Conservation (phyloP, 345 rosid species). For the Heritiera littoralis region DNA sequence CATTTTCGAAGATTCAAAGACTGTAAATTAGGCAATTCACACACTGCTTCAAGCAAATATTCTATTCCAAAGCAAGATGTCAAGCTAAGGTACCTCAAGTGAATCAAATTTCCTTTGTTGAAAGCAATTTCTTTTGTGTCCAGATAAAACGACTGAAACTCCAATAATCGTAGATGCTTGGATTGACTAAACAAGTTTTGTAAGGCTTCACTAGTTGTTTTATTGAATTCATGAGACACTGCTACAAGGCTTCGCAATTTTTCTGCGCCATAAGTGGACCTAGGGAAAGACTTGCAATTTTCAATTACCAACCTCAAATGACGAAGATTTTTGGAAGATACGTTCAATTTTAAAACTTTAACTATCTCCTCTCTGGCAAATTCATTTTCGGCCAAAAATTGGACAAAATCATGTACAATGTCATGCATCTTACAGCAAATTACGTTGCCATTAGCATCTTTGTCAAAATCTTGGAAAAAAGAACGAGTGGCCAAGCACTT, state of each 20-base stretch:
- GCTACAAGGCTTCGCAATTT: not conserved
- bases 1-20: not conserved
- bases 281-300: not conserved
- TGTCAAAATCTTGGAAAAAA: constrained; percentile 8
- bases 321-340: not conserved
- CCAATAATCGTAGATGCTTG: not conserved
- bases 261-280: not conserved
- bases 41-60: not conserved
- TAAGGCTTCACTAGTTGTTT: not conserved
- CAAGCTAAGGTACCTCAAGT: not conserved
- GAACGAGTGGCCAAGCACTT: not conserved
- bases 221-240: no score
- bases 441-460: not conserved
- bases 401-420: not conserved
- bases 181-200: not conserved
- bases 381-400: not conserved
- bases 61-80: not conserved
- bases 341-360: not conserved
- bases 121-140: not conserved
- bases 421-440: not conserved
- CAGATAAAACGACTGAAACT: not conserved
- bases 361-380: not conserved
- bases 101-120: not conserved
- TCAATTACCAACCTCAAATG: not conserved
- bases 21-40: not conserved